Evolutionary conservation across 345 rosid species (phyloP), one percentile per base, ranked within the genome.

Genomic region (Garcia nutans): DNA sequence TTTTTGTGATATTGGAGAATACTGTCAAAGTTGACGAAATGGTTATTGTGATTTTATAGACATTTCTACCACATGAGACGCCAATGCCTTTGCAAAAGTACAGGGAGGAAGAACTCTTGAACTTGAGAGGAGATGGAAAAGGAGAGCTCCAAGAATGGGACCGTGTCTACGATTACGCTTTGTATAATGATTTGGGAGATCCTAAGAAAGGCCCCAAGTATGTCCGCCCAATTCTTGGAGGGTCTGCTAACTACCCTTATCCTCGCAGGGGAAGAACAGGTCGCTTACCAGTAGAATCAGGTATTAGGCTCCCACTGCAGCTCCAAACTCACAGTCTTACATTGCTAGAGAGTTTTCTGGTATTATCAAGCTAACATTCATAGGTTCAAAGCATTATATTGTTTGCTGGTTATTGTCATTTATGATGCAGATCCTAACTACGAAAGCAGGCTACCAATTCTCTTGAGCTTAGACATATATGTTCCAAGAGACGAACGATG

Each of bases 201-300:
- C 89, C 87, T 20, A 87, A 83, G 37, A 77, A 75, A 62, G 85
- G 79, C 58, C 45, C 72, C 2, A 44, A 75, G n/a, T 74, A 71
- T 72, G 84, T 68, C 44, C 82, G 87, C 58, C 84, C 87, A 3
- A 65, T 82, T 74, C 87, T 86, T 47, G 89, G 87, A 12, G 89
- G 87, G 13, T 84, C 89, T 6, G 0, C 74, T 19, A 72, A 84
- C 31, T 80, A 79, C 37, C 89, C 89, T 54, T 86, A 84, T 73
- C 89, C 89, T 70, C 82, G 89, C 33, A 79, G 88, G 47, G 87
- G 84, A 61, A 86, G 89, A 72, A 86, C 89, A 6, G 81, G 89
- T 70, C 76, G 89, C 58, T 45, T 81, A 24, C 84, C 81, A 8
- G 41, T 79, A 37, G 44, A 79, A 60, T 56, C 86, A 68, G 86